Percentiles rank a stretch among this genome's conserved stretches.
These are phyloP conservation scores for Yueomyces sp. DNA, from an alignment of 1,139 yeast genomes.

Conservation along the genomic window DNA sequence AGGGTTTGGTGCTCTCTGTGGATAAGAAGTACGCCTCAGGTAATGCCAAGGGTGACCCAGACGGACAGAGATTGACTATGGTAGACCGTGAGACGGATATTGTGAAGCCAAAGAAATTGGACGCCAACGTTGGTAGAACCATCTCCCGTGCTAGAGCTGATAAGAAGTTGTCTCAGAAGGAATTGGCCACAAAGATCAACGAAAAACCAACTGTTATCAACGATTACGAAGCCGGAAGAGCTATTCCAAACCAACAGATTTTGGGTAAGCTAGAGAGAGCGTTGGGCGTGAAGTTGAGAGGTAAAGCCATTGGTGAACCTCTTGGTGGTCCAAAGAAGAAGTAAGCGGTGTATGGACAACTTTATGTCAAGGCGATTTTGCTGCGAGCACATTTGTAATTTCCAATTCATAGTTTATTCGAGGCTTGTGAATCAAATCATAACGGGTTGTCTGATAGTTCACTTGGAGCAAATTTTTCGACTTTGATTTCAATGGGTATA, in stretches of 20 bases:
- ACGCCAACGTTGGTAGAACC: conserved; percentile 73
- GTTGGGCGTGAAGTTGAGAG: conserved; percentile 88
- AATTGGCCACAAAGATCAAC: conserved; percentile 85
- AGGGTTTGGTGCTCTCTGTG: conserved; percentile 77
- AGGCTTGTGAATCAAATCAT: too few species aligned
- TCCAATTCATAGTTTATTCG: too few species aligned
- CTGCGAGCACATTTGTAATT: too few species aligned
- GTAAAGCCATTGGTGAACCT: conserved; percentile 90
- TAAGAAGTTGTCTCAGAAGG: conserved; percentile 85
- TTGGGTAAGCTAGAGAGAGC: conserved; percentile 89
- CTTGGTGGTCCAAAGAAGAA: conserved; percentile 35
- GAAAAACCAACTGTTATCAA: conserved; percentile 93
- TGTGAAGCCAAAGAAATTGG: conserved; percentile 84
- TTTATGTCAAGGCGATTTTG: too few species aligned
- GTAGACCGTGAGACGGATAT: conserved; percentile 90
- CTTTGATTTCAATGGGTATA: too few species aligned
- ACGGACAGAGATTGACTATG: conserved; percentile 90
- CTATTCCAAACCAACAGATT: conserved; percentile 90
- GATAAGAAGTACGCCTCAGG: conserved; percentile 80
- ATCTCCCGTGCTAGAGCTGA: conserved; percentile 81
- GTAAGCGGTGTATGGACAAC: conserved; percentile 4
- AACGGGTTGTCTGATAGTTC: too few species aligned
- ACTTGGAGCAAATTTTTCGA: too few species aligned
- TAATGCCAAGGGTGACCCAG: conserved; percentile 60
- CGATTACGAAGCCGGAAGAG: conserved; percentile 96